Base-by-base conservation (phyloP, 306 rosid species). In the Erythrophleum fordii region DNA sequence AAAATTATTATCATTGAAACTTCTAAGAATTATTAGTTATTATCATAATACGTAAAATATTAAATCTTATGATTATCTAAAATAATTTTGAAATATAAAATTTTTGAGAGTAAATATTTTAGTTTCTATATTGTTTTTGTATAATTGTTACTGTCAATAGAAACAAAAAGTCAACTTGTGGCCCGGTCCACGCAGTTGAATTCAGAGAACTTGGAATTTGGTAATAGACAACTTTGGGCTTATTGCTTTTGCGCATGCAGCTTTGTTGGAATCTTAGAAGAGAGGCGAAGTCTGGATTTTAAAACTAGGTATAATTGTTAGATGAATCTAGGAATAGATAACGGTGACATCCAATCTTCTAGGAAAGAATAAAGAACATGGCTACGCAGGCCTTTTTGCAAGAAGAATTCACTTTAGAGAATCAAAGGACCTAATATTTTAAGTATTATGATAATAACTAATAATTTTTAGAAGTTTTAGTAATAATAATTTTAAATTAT, bases 91-190 rank as follows among this genome's bases (percentile, higher is more conserved):
- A n/a, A n/a, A n/a, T n/a, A n/a, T n/a, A n/a, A n/a, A n/a, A n/a
- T n/a, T n/a, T n/a, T n/a, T n/a, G n/a, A n/a, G n/a, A n/a, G n/a
- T n/a, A n/a, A n/a, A n/a, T n/a, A n/a, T n/a, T n/a, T n/a, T n/a
- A n/a, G n/a, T n/a, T n/a, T n/a, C n/a, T n/a, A n/a, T n/a, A n/a
- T n/a, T n/a, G n/a, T n/a, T n/a, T n/a, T n/a, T n/a, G n/a, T 0
- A 8, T 34, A 9, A 14, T 35, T 52, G 41, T 23, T 10, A 10
- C 28, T 37, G 45, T 67, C 16, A 11, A 8, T 14, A 14, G 46
- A 37, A 67, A 77, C 44, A 52, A 64, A 48, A 46, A 23, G 35
- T 76, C 11, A 37, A 52, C 34, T 49, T 53, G 51, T 52, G 75
- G 55, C 66, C 66, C 74, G 11, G 10, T 31, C 35, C 22, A 18